Evolutionary conservation across 495 filamentous ascomycete species (phyloP), one percentile per base, ranked within the genome.

Genomic region (Penicillium pancosmium): DNA sequence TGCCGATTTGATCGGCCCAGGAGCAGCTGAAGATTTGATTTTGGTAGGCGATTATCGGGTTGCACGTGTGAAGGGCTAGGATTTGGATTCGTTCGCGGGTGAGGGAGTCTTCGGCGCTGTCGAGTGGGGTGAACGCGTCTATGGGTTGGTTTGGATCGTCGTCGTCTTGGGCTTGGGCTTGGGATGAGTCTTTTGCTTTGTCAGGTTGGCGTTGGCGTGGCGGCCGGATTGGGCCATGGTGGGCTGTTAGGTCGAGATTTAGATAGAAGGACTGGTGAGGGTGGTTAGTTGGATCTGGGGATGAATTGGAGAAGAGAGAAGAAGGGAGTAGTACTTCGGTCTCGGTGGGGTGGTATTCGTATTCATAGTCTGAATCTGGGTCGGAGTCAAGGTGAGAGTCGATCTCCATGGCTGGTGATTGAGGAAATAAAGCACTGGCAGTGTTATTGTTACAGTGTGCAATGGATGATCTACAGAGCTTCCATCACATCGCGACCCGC

Each of bases 1-100:
- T 94, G 34, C 92, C 92, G 3, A 93, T 80, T 56, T 90, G 88
- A 47, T 87, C 80, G 33, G 81, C 80, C 92, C 92, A 97, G 31
- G 81, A 68, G 55, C 91, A 93, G 61, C 82, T 86, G 69, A 90
- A 92, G 35, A 92, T 74, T 52, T 85, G 83, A 48, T 87, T 88
- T 46, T 87, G 78, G 77, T 93, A 92, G 4, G 86, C 85, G 48
- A 94, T 75, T 33, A 95, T 71, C 0, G 92, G 92, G 59, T 89
- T 77, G 64, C 62, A 33, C 67, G 86, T 86, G 68, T 95, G 89
- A 4, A 96, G 81, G 44, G 88, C 91, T 15, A 92, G 78, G 47
- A 97, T 86, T 61, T 96, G 91, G n/a, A 97, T 85, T 73, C 73
- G 60, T 62, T 78, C 65, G 71, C 67, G 48, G 44, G 67, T 33